Evolutionary conservation across 345 rosid genomes (phyloP).

Genomic region (Populus alba): DNA sequence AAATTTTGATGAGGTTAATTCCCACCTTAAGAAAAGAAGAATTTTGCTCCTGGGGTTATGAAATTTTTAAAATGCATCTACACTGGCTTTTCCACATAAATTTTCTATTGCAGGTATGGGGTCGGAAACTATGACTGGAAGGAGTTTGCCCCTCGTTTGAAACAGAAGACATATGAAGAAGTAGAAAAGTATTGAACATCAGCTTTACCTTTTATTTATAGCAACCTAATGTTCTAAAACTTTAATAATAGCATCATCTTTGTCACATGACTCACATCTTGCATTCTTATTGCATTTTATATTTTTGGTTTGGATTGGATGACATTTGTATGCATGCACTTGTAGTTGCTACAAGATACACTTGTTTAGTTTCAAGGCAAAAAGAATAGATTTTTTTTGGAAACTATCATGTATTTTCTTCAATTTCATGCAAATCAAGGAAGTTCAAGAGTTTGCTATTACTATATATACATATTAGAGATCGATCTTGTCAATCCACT

Average conservation of each 20-base stretch:
- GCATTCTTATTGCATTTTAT: not conserved
- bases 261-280: not conserved
- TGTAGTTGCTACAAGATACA: not conserved
- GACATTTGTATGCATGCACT: not conserved
- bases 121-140: conserved; percentile 85
- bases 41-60: not conserved
- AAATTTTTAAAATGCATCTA: not conserved
- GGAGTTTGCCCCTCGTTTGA: conserved; percentile 80
- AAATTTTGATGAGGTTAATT: conserved; percentile 81
- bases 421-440: not conserved
- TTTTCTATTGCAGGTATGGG: conserved; percentile 64
- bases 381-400: not conserved
- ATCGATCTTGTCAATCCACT: not conserved
- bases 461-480: not conserved
- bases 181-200: conserved; percentile 54
- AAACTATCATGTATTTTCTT: not conserved
- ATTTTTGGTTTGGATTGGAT: not conserved
- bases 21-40: not conserved
- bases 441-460: not conserved
- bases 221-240: not conserved
- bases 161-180: conserved; percentile 91
- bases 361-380: conserved; percentile 3
- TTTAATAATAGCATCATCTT: not conserved
- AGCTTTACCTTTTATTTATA: conserved; percentile 5
- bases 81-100: not conserved